phyloP scores from a whole-genome alignment of 2,329 filamentous ascomycete species.

The Myotisia sp. region DNA sequence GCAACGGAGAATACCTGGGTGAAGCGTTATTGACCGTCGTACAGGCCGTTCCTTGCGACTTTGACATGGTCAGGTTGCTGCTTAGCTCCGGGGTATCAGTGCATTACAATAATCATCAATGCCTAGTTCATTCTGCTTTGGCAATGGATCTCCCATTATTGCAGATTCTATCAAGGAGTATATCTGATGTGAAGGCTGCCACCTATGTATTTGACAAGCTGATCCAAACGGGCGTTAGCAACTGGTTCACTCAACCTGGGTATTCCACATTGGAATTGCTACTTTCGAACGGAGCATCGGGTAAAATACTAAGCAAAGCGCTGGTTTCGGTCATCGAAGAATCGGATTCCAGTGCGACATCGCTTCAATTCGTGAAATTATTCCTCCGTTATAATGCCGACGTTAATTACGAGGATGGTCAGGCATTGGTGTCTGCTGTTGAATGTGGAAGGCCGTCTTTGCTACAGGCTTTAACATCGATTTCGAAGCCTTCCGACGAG shows the following conservation, averaged over 20 bases:
- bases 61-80: constrained; percentile 35
- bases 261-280: constrained; percentile 36
- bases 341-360: constrained; percentile 25
- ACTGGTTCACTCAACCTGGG: constrained; percentile 38
- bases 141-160: constrained; percentile 9
- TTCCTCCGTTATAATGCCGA: constrained; percentile 27
- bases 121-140: constrained; percentile 23
- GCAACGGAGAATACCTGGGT: constrained; percentile 7
- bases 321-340: constrained; percentile 36
- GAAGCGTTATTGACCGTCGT: constrained; percentile 12
- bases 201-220: constrained; percentile 11
- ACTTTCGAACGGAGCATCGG: constrained; percentile 21
- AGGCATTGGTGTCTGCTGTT: constrained; percentile 38
- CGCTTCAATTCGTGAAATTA: constrained; percentile 32
- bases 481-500: constrained; percentile 18
- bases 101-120: constrained; percentile 42
- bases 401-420: constrained; percentile 40
- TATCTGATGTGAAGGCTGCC: constrained; percentile 7
- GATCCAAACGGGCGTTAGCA: constrained; percentile 5
- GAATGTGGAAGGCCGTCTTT: constrained; percentile 38
- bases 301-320: constrained; percentile 32
- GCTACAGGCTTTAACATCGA: constrained; percentile 6
- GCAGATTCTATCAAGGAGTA: constrained; percentile 10
- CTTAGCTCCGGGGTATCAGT: constrained; percentile 41
- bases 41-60: constrained; percentile 10